Base-by-base conservation (phyloP, 495 filamentous ascomycete genomes). In the Pyrenula aspistea region DNA sequence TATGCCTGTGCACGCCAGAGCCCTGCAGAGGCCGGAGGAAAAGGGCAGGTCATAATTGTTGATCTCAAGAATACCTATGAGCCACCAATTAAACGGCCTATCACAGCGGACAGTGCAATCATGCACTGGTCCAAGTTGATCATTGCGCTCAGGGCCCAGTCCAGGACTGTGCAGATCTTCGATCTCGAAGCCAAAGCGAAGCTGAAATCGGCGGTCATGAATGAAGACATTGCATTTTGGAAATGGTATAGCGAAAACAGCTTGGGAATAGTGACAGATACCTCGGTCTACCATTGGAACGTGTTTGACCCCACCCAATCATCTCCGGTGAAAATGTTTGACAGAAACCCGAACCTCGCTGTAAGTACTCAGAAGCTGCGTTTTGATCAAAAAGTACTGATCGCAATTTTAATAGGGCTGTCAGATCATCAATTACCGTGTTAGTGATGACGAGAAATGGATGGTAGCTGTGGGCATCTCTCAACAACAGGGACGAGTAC, bases 351-450 rank as follows among this genome's bases (percentile, higher is more conserved):
- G 57, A 96, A 96, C 71, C 81, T 99, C 49, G 73, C 76, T 60
- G 91, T 93, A 81, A 59, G 86, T 79, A 8, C 31, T 53, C 11
- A 19, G 11, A 36, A 50, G 20, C 12, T 25, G 55, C n/a, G 19
- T 36, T 56, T 65, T n/a, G 57, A 56, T 0, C 22, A 19, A 54
- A 56, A 65, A 61, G 61, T 11, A 61, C 55, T 56, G 25, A 49
- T 48, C 51, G 52, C 56, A 24, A 56, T 11, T 31, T 54, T 49
- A 59, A 31, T 65, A 95, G 88, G 83, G 82, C 53, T 91, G 89
- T 70, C 93, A 99, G 86, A 99, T 99, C 65, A 99, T 99, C 80
- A 99, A 97, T 74, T 99, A 99, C 73, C 90, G 92, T 54, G 88
- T 91, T 53, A 96, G 90, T 71, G 84, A 85, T 61, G 91, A 97